Evolutionary conservation across 2,329 filamentous ascomycete genomes (phyloP), one percentile per base, ranked within the genome.

Genomic region (Claviceps maximensis): DNA sequence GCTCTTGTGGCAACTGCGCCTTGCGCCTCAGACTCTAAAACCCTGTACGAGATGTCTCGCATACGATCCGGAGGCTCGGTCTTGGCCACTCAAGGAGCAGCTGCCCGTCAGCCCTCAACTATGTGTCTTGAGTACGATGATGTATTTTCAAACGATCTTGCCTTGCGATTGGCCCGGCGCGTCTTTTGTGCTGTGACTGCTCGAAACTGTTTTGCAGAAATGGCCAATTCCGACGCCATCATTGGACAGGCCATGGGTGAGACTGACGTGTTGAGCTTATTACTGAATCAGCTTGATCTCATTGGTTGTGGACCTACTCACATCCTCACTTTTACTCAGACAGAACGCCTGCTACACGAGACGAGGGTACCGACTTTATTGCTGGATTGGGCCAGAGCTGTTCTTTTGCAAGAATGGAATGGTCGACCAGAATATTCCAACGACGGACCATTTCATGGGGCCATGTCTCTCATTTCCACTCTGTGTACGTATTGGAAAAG

Each of bases 381-480:
- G 6, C 67, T 89, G 27, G 85, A 89, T 60, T 89, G 84, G 85
- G 78, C 85, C 21, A 76, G 86, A 55, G 82, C 84, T 0, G 76
- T 93, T 1, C 78, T 95, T 61, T 69, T 94, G 46, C 80, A 83
- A 53, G 82, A 87, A 56, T 96, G 90, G 90, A 79, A 91, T 62
- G 87, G 88, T 0, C 79, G 79, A 52, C 78, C 86, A 1, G 78
- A 83, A 45, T 77, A 95, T 50, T 73, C 80, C 2, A 82, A 79
- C 52, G 83, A 86, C 60, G 81, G 84, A 31, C 75, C 85, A 15
- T 84, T 89, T 56, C 87, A 87, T 15, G 86, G 87, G 51, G 88
- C 89, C 8, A 70, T 96, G 42, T 80, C 83, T 48, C 76, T 94
- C 31, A 78, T 95, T 47, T 74, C 79, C 31, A 77, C 82, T 25